Base-by-base conservation (phyloP, 2,329 filamentous ascomycete species). In the Hypoxylon sp. region DNA sequence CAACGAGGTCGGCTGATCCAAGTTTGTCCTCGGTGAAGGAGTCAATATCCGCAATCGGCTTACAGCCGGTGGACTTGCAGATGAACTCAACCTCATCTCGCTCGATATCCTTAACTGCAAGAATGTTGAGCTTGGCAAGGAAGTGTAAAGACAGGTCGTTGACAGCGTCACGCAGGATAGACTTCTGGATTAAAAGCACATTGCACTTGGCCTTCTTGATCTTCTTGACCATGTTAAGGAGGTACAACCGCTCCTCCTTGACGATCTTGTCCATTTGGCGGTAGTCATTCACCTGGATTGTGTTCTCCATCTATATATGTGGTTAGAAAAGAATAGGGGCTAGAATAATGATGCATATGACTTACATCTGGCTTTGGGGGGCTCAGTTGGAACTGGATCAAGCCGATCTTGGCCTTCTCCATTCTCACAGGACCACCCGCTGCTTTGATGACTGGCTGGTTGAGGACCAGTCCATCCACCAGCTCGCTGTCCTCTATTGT, bases 161-260 rank as follows among this genome's bases (percentile, higher is more conserved):
- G 80, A 99, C 94, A 36, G 96, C 96, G 77, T 99, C 96, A 75
- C 96, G 91, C 65, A 99, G 89, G 75, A 99, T 99, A 13, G 95
- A 98, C 84, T 99, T 99, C 79, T 99, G 96, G 75, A 99, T 98
- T 73, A 99, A 86, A 48, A 98, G 90, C 46, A 99, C 96, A 77
- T 99, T 99, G 85, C 96, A 99, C 86, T 98, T 99, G 74, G 96
- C 94, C 87, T 98, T 99, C 85, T 98, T 98, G 82, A 99, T 99
- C 88, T 98, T 99, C 89, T 99, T 98, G 79, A 97, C 94, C 89
- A 99, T 93, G 86, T 98, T 98, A 65, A 99, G 88, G 71, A 99
- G 89, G 82, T 99, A 99, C 74, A 96, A 93, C 74, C 96, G 93
- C 85, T 99, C 96, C 84, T 99, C 96, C 84, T 99, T 99, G 75